These are phyloP conservation scores for Berkeleyomyces basicola DNA, from an alignment of 2,329 filamentous ascomycete species.

Conservation along the genomic window DNA sequence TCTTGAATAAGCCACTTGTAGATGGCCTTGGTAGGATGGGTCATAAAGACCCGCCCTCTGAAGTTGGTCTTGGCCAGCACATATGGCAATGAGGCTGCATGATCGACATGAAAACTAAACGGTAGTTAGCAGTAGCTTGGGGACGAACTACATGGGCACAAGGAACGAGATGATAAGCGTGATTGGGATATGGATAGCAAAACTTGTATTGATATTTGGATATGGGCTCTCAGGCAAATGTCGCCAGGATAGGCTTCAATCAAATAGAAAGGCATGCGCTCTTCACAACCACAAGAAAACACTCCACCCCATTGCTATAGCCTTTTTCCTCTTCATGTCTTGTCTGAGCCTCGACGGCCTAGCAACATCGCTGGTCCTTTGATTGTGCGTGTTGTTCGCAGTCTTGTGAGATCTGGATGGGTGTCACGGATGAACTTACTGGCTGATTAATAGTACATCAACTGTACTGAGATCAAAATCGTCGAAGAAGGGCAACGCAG, in stretches of 20 bases:
- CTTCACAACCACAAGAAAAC: neutral
- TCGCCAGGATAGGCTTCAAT: slow-evolving; percentile 5
- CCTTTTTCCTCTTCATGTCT: neutral
- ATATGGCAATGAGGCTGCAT: slow-evolving; percentile 96
- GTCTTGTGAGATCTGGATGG: neutral
- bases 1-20: slow-evolving; percentile 99
- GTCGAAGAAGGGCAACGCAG: slow-evolving; percentile 90
- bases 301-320: neutral
- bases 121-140: slow-evolving; percentile 12
- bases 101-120: slow-evolving; percentile 86
- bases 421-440: slow-evolving; percentile 51
- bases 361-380: neutral
- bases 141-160: slow-evolving; percentile 6
- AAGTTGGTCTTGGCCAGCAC: slow-evolving; percentile 98
- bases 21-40: slow-evolving; percentile 95
- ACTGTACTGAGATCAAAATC: slow-evolving; percentile 96
- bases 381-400: neutral
- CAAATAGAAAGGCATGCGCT: slow-evolving; percentile 3
- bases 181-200: neutral
- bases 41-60: slow-evolving; percentile 94
- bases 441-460: slow-evolving; percentile 92
- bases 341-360: neutral
- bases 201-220: slow-evolving; percentile 12
- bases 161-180: neutral
- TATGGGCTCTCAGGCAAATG: neutral